Base-by-base conservation (phyloP, 192 early-diverging fungal species). In the Backusella liffmaniae region DNA sequence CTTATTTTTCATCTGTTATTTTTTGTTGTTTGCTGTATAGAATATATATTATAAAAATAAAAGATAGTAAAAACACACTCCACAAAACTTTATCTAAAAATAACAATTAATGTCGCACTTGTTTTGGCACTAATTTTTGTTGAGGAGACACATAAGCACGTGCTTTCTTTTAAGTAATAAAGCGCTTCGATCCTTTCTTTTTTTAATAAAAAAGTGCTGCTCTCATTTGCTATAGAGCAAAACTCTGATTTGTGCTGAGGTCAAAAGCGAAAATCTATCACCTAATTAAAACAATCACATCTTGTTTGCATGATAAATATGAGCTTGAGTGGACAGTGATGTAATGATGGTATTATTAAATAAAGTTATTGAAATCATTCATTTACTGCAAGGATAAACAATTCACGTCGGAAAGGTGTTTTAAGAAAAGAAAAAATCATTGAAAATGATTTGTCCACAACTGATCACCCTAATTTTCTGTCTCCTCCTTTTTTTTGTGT, bases 71-170 rank as follows among this genome's bases (percentile, higher is more conserved):
- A 23, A 59, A 59, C n/a, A 59, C 21, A 62, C 23, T 12, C 26
- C 23, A 49, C 56, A 62, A 23, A 29, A 62, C 21, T 13, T 29
- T 62, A 62, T 62, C 56, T 62, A 62, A 62, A 62, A 62, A 62
- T 62, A 62, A 62, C 4, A 62, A 9, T 62, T 62, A 62, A 62
- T 62, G 56, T 62, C 26, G 56, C 26, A 62, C 56, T 62, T 29
- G 26, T 62, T 56, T 29, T 62, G 56, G 23, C 23, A 62, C 21
- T 62, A 62, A 62, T 62, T 10, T 62, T 29, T 62, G 23, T 62
- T 62, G 56, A 62, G 56, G 56, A 62, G 26, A 62, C 56, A 62
- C 56, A 62, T 29, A 62, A 62, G 12, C 56, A 62, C 56, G 56
- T 62, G 56, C 56, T 62, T 62, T 29, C 46, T n/a, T 49, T 49